Evolutionary conservation across 306 rosid species (phyloP), one percentile per base, ranked within the genome.

Genomic region (Mucuna pruriens): DNA sequence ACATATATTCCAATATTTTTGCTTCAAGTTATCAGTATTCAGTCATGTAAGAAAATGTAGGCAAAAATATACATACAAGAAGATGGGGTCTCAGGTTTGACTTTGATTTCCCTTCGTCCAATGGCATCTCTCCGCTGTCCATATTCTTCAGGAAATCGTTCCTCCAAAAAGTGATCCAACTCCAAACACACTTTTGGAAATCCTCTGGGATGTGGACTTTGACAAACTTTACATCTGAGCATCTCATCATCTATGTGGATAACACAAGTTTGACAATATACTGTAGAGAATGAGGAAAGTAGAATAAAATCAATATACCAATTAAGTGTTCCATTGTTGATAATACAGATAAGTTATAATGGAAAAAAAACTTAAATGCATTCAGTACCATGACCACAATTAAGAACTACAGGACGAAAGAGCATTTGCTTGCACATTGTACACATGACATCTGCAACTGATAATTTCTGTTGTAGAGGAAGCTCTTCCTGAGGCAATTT

Each of bases 301-400:
- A 80, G 45, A 75, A 74, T n/a, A 74, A 58, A 44, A 76, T 66
- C 23, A 51, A 36, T n/a, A 46, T 46, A 81, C 63, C 63, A 70
- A 38, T 54, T 58, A 34, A 22, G 57, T 42, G 46, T 49, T 83
- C 66, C 26, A 45, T n/a, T 46, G 49, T 25, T 4, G 55, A 76
- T 34, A 39, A 49, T 73, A 36, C 66, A 49, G 58, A 80, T 29
- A 46, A 29, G 19, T 64, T 52, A 80, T 12, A 71, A 78, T 58
- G 72, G 64, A 83, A 78, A 60, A 19, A n/a, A 64, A 80, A 82
- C 9, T 20, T 69, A 54, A 64, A 44, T 36, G 57, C 39, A 78
- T 40, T 29, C 52, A 68, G 23, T 91, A 94, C 98, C 97, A 63
- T 94, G 97, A 54, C 98, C 98, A 85, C 98, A 94, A 74, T 91